phyloP scores from a whole-genome alignment of 2,329 filamentous ascomycete genomes.

The Microsporum canis region DNA sequence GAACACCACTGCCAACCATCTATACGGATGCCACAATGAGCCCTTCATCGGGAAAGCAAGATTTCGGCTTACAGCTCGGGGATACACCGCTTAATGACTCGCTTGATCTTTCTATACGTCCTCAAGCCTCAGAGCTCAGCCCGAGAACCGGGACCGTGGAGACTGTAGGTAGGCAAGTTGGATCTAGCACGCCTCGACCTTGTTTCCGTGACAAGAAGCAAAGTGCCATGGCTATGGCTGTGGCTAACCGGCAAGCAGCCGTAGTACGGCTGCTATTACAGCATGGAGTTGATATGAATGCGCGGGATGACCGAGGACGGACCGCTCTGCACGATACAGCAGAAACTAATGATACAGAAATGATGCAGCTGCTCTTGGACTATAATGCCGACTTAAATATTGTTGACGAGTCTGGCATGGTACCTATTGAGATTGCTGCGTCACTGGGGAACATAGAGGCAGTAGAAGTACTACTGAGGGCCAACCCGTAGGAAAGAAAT shows the following conservation, averaged over 20 bases:
- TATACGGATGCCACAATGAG: background rate
- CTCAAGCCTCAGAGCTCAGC: background rate
- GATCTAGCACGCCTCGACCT: background rate
- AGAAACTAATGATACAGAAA: background rate
- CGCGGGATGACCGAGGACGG: conserved; percentile 1
- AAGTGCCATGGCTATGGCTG: background rate
- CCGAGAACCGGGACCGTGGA: background rate
- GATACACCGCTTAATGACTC: background rate
- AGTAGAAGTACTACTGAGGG: background rate
- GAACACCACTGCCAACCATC: background rate
- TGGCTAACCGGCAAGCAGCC: background rate
- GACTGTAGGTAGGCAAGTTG: background rate
- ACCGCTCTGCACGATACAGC: conserved; percentile 6
- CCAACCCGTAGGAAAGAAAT: background rate
- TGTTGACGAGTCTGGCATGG: background rate
- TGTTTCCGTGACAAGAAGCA: background rate
- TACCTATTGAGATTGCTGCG: background rate
- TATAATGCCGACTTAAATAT: background rate
- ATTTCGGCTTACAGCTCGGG: background rate
- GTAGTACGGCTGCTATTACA: conserved; percentile 1
- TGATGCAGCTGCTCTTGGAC: background rate
- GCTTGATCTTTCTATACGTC: background rate
- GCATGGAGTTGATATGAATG: conserved; percentile 1
- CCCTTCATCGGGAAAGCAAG: background rate
- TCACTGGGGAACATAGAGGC: background rate